These are phyloP conservation scores for Spatholobus suberectus DNA, from an alignment of 306 rosid species.

Conservation along the genomic window DNA sequence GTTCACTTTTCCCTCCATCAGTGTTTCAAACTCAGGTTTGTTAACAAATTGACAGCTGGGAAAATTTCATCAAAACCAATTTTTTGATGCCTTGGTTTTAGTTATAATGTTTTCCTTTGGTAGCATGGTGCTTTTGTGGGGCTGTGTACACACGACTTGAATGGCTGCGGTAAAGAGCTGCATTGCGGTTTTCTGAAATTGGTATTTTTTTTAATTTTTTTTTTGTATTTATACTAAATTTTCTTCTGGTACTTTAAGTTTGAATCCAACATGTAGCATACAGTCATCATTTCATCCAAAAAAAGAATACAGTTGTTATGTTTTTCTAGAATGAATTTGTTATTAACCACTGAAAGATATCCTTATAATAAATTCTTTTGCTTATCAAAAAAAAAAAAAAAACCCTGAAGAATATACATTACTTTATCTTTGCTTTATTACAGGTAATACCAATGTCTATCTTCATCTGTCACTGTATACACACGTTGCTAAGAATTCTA, in stretches of 20 bases:
- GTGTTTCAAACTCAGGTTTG: slow-evolving; percentile 63
- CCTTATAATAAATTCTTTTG: too few species aligned
- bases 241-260: slow-evolving; percentile 26
- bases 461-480: slow-evolving; percentile 56
- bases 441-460: slow-evolving; percentile 72
- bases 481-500: slow-evolving; percentile 51
- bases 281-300: slow-evolving; percentile 5
- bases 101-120: slow-evolving; percentile 45
- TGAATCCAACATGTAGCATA: slow-evolving; percentile 18
- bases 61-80: slow-evolving; percentile 17
- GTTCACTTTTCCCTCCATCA: slow-evolving; percentile 57
- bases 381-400: too few species aligned
- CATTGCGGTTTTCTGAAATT: slow-evolving; percentile 56
- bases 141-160: slow-evolving; percentile 63
- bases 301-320: background rate
- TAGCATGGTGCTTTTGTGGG: slow-evolving; percentile 75
- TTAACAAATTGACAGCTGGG: slow-evolving; percentile 25
- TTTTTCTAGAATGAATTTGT: slow-evolving; percentile 18
- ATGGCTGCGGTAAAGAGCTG: slow-evolving; percentile 62
- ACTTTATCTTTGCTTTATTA: slow-evolving; percentile 24
- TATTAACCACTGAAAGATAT: slow-evolving; percentile 18
- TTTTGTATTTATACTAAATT: slow-evolving; percentile 16
- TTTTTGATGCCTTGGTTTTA: slow-evolving; percentile 27
- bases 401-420: slow-evolving; percentile 33
- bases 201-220: slow-evolving; percentile 58